Base-by-base conservation (phyloP, 345 rosid genomes). In the Durio zibethinus region DNA sequence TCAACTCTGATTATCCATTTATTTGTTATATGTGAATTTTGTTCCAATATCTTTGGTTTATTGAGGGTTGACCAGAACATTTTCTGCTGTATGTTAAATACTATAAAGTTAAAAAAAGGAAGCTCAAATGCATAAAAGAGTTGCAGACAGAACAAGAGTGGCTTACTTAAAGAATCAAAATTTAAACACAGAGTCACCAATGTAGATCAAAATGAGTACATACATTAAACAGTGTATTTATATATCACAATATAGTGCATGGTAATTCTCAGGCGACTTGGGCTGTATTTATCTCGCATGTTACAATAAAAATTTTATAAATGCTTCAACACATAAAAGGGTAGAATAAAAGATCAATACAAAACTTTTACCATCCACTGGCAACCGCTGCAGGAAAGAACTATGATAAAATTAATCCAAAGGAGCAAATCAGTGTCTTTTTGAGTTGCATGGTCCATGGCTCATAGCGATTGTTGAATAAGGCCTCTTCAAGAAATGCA, bases 1-100 rank as follows among this genome's bases (percentile, higher is more conserved):
- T 76, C 75, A 20, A 50, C 78, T 45, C 76, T 57, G 20, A 35
- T 33, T 29, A 52, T 69, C 25, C 43, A 18, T 64, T 50, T 15
- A 9, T 70, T 21, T 6, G 77, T 33, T 1, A 11, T 21, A 1
- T 8, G 60, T 35, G 67, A 36, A 52, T n/a, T 43, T 52, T 29
- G 9, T 43, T 71, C 65, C 74, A 43, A 20, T 16, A 21, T 61
- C 3, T 48, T 36, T 48, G 43, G 47, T 54, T 33, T 53, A 36
- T 73, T 40, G 14, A 60, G 36, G 36, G 40, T 43, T 74, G 61
- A 71, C 61, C 43, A 18, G 27, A 33, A 31, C 29, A n/a, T 10
- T 71, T 29, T 29, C 21, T 31, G 61, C 7, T 68, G 27, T 20
- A 71, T 71, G 27, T 35, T 48, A 33, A 50, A 27, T 71, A 18